Conservation (phyloP, 306 rosid genomes). For the Quercus berberidifolia region DNA sequence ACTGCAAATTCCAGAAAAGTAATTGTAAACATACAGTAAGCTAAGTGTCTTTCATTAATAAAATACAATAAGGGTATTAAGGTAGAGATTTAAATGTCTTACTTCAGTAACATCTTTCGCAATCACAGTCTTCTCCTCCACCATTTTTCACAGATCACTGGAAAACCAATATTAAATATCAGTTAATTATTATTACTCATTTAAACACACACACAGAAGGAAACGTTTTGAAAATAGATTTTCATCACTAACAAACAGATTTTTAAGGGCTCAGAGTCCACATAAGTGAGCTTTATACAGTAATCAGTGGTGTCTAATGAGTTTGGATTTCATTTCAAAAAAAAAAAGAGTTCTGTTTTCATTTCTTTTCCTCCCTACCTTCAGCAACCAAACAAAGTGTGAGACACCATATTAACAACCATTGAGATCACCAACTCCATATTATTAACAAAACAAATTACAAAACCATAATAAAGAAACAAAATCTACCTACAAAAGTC, state of each 20-base stretch:
- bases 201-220: neutral
- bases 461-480: neutral
- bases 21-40: neutral
- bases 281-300: too few relatives aligned
- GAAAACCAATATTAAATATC: neutral
- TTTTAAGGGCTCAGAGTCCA: neutral
- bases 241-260: neutral
- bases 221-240: neutral
- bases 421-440: neutral
- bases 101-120: constrained; percentile 89
- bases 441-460: neutral
- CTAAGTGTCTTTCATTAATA: neutral
- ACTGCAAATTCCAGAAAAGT: constrained; percentile 34
- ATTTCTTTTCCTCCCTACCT: neutral
- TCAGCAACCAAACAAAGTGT: neutral
- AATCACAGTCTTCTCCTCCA: constrained; percentile 55
- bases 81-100: constrained; percentile 23
- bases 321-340: too few relatives aligned
- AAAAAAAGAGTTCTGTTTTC: too few relatives aligned
- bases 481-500: neutral
- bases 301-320: too few relatives aligned
- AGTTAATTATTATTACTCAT: neutral
- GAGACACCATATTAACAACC: neutral
- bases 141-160: constrained; percentile 56
- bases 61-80: neutral